phyloP scores from a whole-genome alignment of 768 basidiomycete genomes.

The Artomyces pyxidatus region DNA sequence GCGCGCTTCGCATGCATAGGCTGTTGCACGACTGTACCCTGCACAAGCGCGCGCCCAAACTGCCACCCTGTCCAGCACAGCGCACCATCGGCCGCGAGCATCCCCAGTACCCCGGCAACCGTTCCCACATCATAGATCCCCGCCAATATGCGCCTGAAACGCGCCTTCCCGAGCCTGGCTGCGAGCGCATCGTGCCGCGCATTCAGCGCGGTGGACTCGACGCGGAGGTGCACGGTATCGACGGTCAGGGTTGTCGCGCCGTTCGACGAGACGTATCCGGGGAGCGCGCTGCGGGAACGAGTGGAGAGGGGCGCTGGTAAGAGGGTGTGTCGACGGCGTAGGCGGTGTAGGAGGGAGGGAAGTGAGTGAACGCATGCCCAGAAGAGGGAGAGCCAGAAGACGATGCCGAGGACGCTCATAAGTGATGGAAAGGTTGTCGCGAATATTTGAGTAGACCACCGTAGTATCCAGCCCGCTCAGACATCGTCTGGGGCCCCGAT shows the following conservation, averaged over 20 bases:
- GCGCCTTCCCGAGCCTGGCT: conserved; percentile 5
- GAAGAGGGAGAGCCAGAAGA: background rate
- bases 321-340: background rate
- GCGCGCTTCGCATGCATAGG: background rate
- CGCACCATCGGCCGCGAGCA: conserved; percentile 33
- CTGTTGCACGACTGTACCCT: background rate
- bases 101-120: conserved; percentile 37
- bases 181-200: conserved; percentile 2
- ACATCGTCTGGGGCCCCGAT: too few species aligned
- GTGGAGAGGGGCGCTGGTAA: background rate
- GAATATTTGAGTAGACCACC: too few species aligned
- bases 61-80: conserved; percentile 30
- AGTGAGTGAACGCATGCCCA: background rate
- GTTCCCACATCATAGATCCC: conserved; percentile 45
- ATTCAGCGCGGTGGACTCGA: conserved; percentile 15
- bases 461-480: too few species aligned
- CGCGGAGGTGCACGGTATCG: conserved; percentile 1
- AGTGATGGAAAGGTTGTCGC: too few species aligned
- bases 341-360: background rate
- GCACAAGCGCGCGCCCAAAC: conserved; percentile 10
- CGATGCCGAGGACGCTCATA: background rate
- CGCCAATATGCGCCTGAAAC: conserved; percentile 21
- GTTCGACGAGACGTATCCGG: background rate
- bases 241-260: conserved; percentile 3
- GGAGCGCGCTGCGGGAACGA: background rate